Percentiles rank a stretch among this genome's conserved stretches.
Conservation (phyloP, 2,329 filamentous ascomycete genomes). For the Ophiostoma piceae region DNA sequence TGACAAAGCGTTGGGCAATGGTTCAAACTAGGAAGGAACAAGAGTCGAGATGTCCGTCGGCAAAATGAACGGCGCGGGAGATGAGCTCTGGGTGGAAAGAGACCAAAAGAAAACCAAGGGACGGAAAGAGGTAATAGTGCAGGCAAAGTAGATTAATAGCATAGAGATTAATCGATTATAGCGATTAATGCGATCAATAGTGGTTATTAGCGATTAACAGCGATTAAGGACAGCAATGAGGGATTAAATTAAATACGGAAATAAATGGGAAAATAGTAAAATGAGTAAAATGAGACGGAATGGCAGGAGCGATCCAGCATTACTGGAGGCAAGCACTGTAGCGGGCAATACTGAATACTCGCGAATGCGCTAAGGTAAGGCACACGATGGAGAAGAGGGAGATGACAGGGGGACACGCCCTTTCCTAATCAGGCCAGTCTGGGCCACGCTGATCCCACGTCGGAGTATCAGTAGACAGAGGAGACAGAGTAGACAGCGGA, state of each 20-base stretch:
- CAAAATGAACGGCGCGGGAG: conserved; percentile 1
- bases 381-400: conserved; percentile 9
- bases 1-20: neutral
- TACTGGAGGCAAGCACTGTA: neutral
- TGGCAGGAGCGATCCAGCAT: neutral
- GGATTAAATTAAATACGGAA: neutral
- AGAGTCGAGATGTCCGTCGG: neutral
- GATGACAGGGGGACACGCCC: conserved; percentile 3
- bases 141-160: neutral
- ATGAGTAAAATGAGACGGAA: neutral
- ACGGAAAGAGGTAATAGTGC: conserved; percentile 5
- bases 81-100: neutral
- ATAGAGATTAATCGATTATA: neutral
- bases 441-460: neutral
- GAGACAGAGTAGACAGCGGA: too few relatives aligned
- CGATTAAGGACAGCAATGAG: neutral
- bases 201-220: neutral
- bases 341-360: neutral
- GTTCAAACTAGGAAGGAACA: neutral
- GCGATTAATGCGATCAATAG: too few relatives aligned
- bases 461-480: too few relatives aligned
- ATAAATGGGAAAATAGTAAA: neutral
- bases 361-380: conserved; percentile 9
- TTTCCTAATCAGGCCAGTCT: neutral
- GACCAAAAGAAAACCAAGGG: neutral